Base-by-base conservation (phyloP, 1,284 basidiomycete species). In the Hemileia vastatrix region DNA sequence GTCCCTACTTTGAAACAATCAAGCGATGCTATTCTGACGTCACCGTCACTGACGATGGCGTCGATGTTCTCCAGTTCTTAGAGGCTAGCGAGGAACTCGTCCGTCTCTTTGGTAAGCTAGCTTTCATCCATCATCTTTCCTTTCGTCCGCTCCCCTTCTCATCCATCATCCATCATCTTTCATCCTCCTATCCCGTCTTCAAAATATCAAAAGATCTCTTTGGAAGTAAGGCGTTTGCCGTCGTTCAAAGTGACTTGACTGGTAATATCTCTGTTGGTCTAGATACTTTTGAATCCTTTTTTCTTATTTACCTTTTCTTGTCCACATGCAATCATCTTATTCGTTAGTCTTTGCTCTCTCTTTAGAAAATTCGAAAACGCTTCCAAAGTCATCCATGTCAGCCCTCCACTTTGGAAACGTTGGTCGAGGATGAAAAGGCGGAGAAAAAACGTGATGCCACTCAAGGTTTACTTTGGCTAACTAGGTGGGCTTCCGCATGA, bases 401-500 rank as follows among this genome's bases (percentile, higher is more conserved):
- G 67, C 90, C 87, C 1, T 77, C 78, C 33, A 96, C 94, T 1
- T 83, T 99, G 44, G 88, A 98, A 77, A 79, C 81, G 61, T 83
- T 99, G 40, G 84, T 95, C 6, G 82, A 82, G 71, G 86, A 88
- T 72, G 95, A 98, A 78, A 85, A 88, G 76, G 80, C 80, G 27
- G 86, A 90, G 76, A 91, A 93, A 81, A 90, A 92, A 77, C 81
- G 83, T 11, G 82, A 83, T 0, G 90, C 93, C 3, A 95, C 92
- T 0, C 87, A 95, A 70, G 92, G 90, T 15, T 81, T 97, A 59
- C 80, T 96, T 77, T 98, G 93, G 94, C 82, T 98, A 54, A 80
- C 88, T 57, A 83, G 91, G 68, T 70, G 56, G 21, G 23, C 54
- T 21, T n/a, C n/a, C n/a, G n/a, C n/a, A n/a, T n/a, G n/a, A n/a